Evolutionary conservation across 805 yeast genomes (phyloP), one percentile per base, ranked within the genome.

Genomic region (Kluyveromyces starmeri): DNA sequence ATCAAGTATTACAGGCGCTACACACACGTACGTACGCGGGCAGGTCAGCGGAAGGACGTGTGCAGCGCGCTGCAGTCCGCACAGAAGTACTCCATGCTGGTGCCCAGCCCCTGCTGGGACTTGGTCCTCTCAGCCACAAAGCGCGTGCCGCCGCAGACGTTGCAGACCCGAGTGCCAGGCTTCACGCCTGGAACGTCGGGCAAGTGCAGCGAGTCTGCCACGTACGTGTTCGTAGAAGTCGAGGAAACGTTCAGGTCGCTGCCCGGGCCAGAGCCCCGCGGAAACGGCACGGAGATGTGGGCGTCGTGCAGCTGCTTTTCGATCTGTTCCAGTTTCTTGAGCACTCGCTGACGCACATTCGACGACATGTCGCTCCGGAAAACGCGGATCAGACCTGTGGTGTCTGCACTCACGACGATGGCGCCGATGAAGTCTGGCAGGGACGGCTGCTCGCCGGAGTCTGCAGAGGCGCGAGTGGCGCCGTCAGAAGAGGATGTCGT

Each of bases 281-380:
- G n/a, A 25, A 16, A 7, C 7, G 22, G n/a, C 13, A 20, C 10
- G n/a, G 12, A 7, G n/a, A 25, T 19, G 11, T 20, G 28, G 14
- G 14, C 11, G 9, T 7, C 16, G n/a, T 29, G 16, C 13, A 20
- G 19, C 5, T 23, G 27, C 6, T 12, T 6, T 12, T 36, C 24
- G 19, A 34, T 27, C 10, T 40, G 42, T 20, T 45, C 42, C 22
- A 54, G 34, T 32, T 40, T 45, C 12, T 37, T 23, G 8, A 62
- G 42, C 1, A 66, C 45, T 3, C 47, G 39, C 33, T 64, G 64
- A 37, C 78, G 48, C 10, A 64, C 56, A 8, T 50, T 46, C 34
- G 71, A 64, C 0, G 92, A 80, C 35, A 79, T 67, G 53, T 86
- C 96, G 38, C 83, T 79, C 49, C 96, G 66, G 53, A 82, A 83